phyloP scores from a whole-genome alignment of 345 rosid genomes.

The Leavenworthia alabamica region DNA sequence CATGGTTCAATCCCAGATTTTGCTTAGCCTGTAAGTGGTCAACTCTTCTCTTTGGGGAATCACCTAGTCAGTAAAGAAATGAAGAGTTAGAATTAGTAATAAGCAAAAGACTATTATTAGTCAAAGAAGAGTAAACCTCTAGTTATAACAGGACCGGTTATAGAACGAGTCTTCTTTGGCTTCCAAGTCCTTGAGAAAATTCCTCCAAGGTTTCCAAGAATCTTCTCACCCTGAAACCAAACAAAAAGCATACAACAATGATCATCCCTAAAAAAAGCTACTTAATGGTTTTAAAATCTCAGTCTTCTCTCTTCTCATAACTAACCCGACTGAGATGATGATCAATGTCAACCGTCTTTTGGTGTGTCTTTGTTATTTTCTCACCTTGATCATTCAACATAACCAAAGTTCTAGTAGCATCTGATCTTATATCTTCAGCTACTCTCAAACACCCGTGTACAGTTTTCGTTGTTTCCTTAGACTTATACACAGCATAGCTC shows the following conservation, averaged over 20 bases:
- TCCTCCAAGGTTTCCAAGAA: constrained; percentile 87
- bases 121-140: constrained; percentile 39
- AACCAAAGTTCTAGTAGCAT: constrained; percentile 65
- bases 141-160: constrained; percentile 59
- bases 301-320: not conserved
- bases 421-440: constrained; percentile 77
- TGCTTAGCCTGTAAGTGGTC: constrained; percentile 56
- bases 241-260: not conserved
- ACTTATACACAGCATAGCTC: constrained; percentile 66
- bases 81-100: not conserved
- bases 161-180: constrained; percentile 65
- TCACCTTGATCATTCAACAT: constrained; percentile 86
- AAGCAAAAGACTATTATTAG: not conserved
- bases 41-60: constrained; percentile 42
- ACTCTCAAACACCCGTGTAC: constrained; percentile 79
- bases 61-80: constrained; percentile 1
- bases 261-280: not conserved
- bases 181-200: constrained; percentile 85
- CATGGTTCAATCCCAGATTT: constrained; percentile 61
- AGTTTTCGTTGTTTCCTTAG: constrained; percentile 73
- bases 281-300: not conserved
- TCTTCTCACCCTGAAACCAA: constrained; percentile 81
- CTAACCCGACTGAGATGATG: constrained; percentile 81
- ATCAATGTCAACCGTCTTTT: constrained; percentile 59
- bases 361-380: constrained; percentile 61